These are phyloP conservation scores for Sporisorium scitamineum DNA, from an alignment of 1,284 basidiomycete genomes.

Conservation along the genomic window DNA sequence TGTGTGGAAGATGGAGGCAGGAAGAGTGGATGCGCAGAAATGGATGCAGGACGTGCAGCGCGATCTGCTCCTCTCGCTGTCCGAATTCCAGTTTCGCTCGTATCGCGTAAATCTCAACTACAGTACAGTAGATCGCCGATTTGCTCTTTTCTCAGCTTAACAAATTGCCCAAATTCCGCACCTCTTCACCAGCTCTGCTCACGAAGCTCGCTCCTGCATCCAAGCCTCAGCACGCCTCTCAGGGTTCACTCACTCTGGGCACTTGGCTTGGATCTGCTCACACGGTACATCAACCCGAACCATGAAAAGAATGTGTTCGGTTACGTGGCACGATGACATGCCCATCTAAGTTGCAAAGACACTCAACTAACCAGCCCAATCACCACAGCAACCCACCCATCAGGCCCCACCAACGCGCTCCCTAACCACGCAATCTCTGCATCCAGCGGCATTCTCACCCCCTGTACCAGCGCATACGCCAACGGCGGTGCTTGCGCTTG, in stretches of 20 bases:
- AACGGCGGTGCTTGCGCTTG: slow-evolving; percentile 63
- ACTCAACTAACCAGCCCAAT: slow-evolving; percentile 33
- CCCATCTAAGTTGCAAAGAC: background rate
- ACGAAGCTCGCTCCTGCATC: background rate
- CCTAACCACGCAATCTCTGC: slow-evolving; percentile 93
- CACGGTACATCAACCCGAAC: background rate
- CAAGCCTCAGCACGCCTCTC: background rate
- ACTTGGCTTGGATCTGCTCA: background rate
- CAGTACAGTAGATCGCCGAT: slow-evolving; percentile 28
- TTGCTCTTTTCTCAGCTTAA: background rate
- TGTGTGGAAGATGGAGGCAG: background rate
- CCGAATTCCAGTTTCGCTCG: slow-evolving; percentile 1
- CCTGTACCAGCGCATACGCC: slow-evolving; percentile 80
- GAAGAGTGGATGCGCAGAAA: background rate
- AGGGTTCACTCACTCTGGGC: background rate
- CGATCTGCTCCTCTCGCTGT: slow-evolving; percentile 1
- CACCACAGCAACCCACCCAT: slow-evolving; percentile 78
- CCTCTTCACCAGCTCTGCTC: too few species aligned
- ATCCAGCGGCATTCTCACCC: slow-evolving; percentile 85
- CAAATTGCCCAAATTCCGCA: background rate
- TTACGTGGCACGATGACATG: background rate
- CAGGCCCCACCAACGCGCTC: slow-evolving; percentile 86
- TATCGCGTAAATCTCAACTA: background rate
- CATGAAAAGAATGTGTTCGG: background rate
- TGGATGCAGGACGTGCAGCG: slow-evolving; percentile 29